Evolutionary conservation across 345 rosid species (phyloP), one percentile per base, ranked within the genome.

Genomic region (Ceriops decandra): DNA sequence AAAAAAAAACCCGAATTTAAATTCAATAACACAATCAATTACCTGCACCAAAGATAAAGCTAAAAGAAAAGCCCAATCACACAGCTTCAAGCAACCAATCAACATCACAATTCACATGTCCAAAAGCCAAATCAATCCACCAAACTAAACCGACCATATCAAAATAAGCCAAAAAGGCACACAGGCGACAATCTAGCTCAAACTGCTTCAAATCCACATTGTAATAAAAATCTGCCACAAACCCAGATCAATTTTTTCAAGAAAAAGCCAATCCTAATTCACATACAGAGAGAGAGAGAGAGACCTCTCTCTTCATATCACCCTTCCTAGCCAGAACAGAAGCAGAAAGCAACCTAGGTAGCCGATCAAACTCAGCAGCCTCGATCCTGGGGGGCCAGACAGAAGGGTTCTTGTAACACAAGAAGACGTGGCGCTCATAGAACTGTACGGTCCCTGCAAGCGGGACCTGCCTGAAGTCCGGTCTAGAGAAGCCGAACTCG

Each of bases 321-420:
- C 76, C 64, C 81, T 86, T 91, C 71, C 86, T 78, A 26, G 93
- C 86, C 64, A 72, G 58, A 22, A 91, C 86, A 42, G 97, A 89
- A n/a, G 97, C 97, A 66, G 93, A 85, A 58, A 93, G 87, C 73
- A 93, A 56, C 89, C 98, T 83, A 62, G 97, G 98, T 79, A 91
- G 82, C n/a, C 99, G 96, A 87, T 95, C 99, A 71, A 95, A 95
- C 90, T 95, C 99, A 19, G 99, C 91, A 13, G 99, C 97, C 80
- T 91, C 97, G 69, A 95, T 88, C 79, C 99, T 88, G 0, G 91
- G 85, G 0, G 97, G 96, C 99, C 97, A 95, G 36, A 87, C 99
- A 42, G 89, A 83, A 1, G 97, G 99, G 77, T 87, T 90, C 81
- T 95, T 95, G 81, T 95, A 95, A 73, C 99, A 95, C 63, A 95